These are phyloP conservation scores for Guadua angustifolia DNA, from an alignment of 176 grass and related monocot genomes.

Conservation along the genomic window DNA sequence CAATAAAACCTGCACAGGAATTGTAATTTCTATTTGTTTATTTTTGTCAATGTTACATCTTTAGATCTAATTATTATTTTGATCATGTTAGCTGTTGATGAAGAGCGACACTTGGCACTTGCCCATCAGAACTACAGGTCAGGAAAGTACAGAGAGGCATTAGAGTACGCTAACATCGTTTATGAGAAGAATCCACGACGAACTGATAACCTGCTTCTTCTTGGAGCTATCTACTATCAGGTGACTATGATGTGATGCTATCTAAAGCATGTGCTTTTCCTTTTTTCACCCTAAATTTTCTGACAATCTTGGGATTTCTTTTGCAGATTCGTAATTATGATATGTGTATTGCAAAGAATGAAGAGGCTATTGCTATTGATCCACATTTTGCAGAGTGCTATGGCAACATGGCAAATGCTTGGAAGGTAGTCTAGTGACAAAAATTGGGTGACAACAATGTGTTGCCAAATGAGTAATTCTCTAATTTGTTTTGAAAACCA, in stretches of 20 bases:
- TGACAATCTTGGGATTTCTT: slow-evolving; percentile 5
- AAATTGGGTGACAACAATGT: not conserved
- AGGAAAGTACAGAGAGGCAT: slow-evolving; percentile 62
- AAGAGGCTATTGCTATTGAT: slow-evolving; percentile 94
- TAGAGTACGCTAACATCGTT: slow-evolving; percentile 59
- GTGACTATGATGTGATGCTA: slow-evolving; percentile 40
- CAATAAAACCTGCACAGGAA: no score
- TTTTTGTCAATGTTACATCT: no score
- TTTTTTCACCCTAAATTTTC: not conserved
- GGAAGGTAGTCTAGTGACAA: slow-evolving; percentile 72
- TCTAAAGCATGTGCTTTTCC: not conserved
- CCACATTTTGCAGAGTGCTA: slow-evolving; percentile 92
- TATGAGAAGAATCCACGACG: slow-evolving; percentile 58
- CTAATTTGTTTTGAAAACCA: not conserved
- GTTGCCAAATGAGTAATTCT: not conserved
- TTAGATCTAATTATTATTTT: no score
- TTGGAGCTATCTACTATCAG: slow-evolving; percentile 76
- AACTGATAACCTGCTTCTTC: slow-evolving; percentile 74
- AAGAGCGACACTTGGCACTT: slow-evolving; percentile 52
- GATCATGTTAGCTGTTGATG: slow-evolving; percentile 30
- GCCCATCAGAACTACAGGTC: slow-evolving; percentile 72
- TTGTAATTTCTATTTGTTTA: no score
- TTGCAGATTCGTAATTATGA: slow-evolving; percentile 85
- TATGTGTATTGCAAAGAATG: slow-evolving; percentile 91
- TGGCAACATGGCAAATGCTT: slow-evolving; percentile 99